Percentiles rank a stretch among this genome's conserved stretches.
Conservation (phyloP, 2,329 filamentous ascomycete species). For the Ophiostoma piceae region DNA sequence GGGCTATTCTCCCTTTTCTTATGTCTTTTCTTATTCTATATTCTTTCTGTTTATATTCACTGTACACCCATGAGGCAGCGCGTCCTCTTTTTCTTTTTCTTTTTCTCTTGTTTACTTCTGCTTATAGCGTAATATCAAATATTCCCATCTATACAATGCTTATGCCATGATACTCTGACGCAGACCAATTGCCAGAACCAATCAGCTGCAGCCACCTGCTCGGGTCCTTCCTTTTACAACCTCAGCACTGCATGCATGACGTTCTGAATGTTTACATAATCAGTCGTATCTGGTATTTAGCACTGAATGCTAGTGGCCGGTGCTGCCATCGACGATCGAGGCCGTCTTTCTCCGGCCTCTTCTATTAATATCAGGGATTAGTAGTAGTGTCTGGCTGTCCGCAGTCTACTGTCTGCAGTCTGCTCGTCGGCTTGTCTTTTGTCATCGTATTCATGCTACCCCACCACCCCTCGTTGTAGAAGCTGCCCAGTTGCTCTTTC, state of each 20-base stretch:
- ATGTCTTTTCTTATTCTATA: background rate
- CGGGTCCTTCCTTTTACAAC: too few species aligned
- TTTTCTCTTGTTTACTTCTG: background rate
- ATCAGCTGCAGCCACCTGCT: background rate
- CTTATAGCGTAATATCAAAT: background rate
- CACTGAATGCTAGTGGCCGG: slow-evolving; percentile 1
- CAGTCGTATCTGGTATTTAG: background rate
- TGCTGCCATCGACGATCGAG: background rate
- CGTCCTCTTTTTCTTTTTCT: slow-evolving; percentile 5
- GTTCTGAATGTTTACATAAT: background rate
- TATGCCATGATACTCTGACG: too few species aligned
- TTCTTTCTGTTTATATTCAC: background rate
- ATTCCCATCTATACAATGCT: background rate
- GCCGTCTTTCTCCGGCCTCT: slow-evolving; percentile 1
- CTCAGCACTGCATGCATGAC: background rate
- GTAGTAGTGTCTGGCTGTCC: background rate
- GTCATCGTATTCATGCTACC: background rate
- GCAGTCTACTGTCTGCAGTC: too few species aligned
- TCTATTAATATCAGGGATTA: too few species aligned
- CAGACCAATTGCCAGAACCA: too few species aligned
- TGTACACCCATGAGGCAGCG: background rate
- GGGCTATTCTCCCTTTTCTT: background rate
- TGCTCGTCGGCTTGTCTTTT: background rate
- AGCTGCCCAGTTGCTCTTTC: background rate
- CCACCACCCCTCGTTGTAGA: slow-evolving; percentile 3